A percentile compares a stretch with the other conserved stretches of the same genome.
Evolutionary conservation across 805 yeast species (phyloP).

Genomic region (Starmerella tilneyi): DNA sequence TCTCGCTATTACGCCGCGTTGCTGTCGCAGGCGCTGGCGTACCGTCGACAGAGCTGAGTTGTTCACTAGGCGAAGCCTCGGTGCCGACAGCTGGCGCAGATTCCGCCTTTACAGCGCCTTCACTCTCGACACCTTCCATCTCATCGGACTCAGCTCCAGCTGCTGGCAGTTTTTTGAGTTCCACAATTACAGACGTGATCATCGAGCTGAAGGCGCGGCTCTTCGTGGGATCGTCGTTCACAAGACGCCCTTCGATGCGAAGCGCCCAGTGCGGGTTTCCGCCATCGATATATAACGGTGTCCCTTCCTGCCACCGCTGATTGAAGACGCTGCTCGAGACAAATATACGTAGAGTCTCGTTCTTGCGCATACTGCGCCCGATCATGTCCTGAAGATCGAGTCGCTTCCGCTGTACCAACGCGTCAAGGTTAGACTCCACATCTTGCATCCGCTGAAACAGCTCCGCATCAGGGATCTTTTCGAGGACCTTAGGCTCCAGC

Average conservation of each 20-base stretch:
- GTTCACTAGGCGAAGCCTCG: neutral
- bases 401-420: slow-evolving; percentile 70
- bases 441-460: slow-evolving; percentile 60
- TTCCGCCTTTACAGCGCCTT: neutral
- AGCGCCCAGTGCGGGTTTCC: slow-evolving; percentile 53
- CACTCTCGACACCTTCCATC: slow-evolving; percentile 16
- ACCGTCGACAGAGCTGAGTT: neutral
- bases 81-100: slow-evolving; percentile 4
- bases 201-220: slow-evolving; percentile 66
- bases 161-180: slow-evolving; percentile 35
- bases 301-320: slow-evolving; percentile 72
- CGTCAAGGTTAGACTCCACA: slow-evolving; percentile 75
- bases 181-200: slow-evolving; percentile 75
- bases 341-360: slow-evolving; percentile 63
- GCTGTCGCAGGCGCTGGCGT: no score
- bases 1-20: neutral
- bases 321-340: slow-evolving; percentile 72
- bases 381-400: slow-evolving; percentile 70
- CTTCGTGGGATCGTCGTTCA: slow-evolving; percentile 43
- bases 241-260: slow-evolving; percentile 74
- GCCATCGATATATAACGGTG: slow-evolving; percentile 22
- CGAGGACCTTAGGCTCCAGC: slow-evolving; percentile 39
- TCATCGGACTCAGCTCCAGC: slow-evolving; percentile 10
- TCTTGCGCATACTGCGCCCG: slow-evolving; percentile 39
- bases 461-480: slow-evolving; percentile 56